Conservation (phyloP, 768 basidiomycete species). For the Pleurotus eryngii region DNA sequence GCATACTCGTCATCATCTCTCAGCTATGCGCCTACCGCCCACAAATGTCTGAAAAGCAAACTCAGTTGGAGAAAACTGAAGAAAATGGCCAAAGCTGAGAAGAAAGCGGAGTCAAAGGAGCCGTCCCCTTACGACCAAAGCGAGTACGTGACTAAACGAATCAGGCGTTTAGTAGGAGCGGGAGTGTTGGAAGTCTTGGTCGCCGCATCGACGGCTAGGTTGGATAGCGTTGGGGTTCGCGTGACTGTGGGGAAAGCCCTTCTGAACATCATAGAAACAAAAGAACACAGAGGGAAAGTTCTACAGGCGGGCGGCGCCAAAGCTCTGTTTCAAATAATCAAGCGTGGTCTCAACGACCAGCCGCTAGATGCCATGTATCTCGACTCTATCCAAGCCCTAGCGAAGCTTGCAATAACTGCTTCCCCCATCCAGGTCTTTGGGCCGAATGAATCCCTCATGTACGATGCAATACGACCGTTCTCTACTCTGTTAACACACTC, state of each 20-base stretch:
- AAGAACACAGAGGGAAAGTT: constrained; percentile 71
- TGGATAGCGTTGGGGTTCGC: constrained; percentile 66
- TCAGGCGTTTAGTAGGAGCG: constrained; percentile 51
- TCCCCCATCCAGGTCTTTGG: constrained; percentile 91
- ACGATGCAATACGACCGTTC: constrained; percentile 84
- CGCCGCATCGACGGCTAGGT: constrained; percentile 41
- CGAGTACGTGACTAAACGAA: constrained; percentile 58
- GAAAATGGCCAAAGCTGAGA: constrained; percentile 59
- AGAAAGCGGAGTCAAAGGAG: constrained; percentile 21
- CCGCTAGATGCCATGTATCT: constrained; percentile 44
- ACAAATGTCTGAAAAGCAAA: constrained; percentile 73
- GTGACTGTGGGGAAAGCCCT: constrained; percentile 56
- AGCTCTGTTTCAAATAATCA: constrained; percentile 56
- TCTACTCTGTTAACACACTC: constrained; percentile 68
- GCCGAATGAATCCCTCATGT: constrained; percentile 68
- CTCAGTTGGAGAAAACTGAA: constrained; percentile 80
- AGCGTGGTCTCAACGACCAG: constrained; percentile 36
- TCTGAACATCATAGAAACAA: constrained; percentile 73
- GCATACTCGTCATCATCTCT: constrained; percentile 68
- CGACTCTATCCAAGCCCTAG: constrained; percentile 79
- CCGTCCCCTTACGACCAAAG: constrained; percentile 57
- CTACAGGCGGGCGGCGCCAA: constrained; percentile 79
- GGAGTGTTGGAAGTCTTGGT: constrained; percentile 66
- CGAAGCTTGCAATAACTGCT: constrained; percentile 90
- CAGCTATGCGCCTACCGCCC: constrained; percentile 75